Evolutionary conservation across 805 yeast genomes (phyloP).

Genomic region (Spathaspora sp.): DNA sequence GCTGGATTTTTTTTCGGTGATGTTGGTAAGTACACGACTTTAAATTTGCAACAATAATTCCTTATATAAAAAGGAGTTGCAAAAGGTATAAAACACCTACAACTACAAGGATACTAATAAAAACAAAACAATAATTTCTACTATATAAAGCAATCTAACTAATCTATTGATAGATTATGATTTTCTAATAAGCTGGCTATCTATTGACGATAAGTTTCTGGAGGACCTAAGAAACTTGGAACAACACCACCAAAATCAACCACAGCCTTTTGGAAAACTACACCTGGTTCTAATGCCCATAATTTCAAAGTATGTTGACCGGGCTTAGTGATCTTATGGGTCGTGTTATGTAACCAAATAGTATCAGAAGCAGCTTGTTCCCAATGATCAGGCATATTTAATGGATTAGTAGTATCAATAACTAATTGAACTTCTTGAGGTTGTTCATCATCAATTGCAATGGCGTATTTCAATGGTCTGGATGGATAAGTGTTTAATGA

Average conservation of each 20-base stretch:
- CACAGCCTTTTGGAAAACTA: constrained; percentile 12
- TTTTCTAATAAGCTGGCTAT: no score
- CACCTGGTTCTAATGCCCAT: constrained; percentile 13
- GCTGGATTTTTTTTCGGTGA: background rate
- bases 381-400: constrained; percentile 14
- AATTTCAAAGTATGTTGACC: constrained; percentile 12
- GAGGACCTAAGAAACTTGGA: constrained; percentile 14
- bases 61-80: no score
- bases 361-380: constrained; percentile 11
- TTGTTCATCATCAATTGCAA: constrained; percentile 17
- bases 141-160: background rate
- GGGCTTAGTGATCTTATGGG: constrained; percentile 9
- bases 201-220: constrained; percentile 11
- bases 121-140: background rate
- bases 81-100: background rate
- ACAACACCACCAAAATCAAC: constrained; percentile 16
- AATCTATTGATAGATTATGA: background rate
- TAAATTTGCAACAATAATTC: no score
- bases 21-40: background rate
- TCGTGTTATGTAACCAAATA: constrained; percentile 12
- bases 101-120: background rate
- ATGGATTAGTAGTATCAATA: constrained; percentile 10
- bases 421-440: constrained; percentile 16
- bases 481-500: constrained; percentile 16
- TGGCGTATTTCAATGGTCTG: constrained; percentile 18